Evolutionary conservation across 106 monocot genomes (phyloP).

Genomic region (Ottelia alismoides): DNA sequence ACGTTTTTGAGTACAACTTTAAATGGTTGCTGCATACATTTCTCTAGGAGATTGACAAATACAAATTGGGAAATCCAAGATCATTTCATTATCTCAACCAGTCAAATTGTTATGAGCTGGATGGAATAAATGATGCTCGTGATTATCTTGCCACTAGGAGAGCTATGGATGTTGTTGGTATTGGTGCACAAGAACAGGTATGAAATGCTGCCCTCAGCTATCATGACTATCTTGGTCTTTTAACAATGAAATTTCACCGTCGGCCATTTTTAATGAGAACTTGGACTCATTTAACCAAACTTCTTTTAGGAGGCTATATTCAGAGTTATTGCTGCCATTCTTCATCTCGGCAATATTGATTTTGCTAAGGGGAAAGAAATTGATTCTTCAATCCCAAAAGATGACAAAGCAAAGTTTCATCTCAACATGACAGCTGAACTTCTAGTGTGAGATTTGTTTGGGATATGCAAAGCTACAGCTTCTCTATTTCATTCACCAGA

Average conservation of each 20-base stretch:
- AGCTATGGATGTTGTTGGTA: conserved; percentile 83
- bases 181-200: conserved; percentile 62
- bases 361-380: conserved; percentile 92
- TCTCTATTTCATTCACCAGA: background rate
- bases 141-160: conserved; percentile 69
- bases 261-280: background rate
- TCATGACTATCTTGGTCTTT: no score
- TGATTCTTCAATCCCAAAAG: conserved; percentile 90
- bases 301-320: conserved; percentile 87
- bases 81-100: conserved; percentile 83
- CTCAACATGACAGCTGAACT: conserved; percentile 83
- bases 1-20: background rate
- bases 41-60: conserved; percentile 65
- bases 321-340: conserved; percentile 94
- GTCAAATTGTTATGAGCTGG: conserved; percentile 69
- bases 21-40: background rate
- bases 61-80: conserved; percentile 54
- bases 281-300: background rate
- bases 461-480: background rate
- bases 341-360: conserved; percentile 91
- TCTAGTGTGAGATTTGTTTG: conserved; percentile 43
- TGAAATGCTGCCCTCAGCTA: no score
- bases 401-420: conserved; percentile 94
- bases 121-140: conserved; percentile 59
- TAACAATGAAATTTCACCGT: background rate